phyloP scores from a whole-genome alignment of 2,329 filamentous ascomycete genomes.

The Fusarium coicis region DNA sequence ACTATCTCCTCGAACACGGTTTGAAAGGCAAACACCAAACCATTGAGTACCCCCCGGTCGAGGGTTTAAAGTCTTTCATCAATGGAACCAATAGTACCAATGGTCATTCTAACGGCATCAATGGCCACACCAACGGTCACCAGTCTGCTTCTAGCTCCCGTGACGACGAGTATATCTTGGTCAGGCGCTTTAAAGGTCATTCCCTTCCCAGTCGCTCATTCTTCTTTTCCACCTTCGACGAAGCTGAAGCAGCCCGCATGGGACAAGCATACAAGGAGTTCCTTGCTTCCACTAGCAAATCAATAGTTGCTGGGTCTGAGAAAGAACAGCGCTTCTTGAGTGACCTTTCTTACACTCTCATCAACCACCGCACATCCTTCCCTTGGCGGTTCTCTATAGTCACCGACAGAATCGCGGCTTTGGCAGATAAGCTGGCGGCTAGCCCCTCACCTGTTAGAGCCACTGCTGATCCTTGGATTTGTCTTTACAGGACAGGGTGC shows the following conservation, averaged over 20 bases:
- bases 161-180: not conserved
- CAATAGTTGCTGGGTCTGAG: not conserved
- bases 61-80: not conserved
- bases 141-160: not conserved
- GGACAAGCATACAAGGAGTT: not conserved
- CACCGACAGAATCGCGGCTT: not conserved
- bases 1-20: not conserved
- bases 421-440: not conserved
- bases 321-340: conserved; percentile 2
- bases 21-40: not conserved
- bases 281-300: not conserved
- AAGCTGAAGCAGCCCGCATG: conserved; percentile 1
- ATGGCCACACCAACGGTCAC: not conserved
- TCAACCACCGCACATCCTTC: conserved; percentile 3
- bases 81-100: not conserved
- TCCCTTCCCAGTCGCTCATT: not conserved
- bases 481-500: conserved; percentile 33
- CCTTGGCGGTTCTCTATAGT: not conserved
- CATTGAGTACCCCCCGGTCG: not conserved
- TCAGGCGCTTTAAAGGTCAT: not conserved
- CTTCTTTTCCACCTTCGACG: conserved; percentile 3
- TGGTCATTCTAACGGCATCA: not conserved
- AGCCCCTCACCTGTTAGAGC: not conserved
- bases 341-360: conserved; percentile 3
- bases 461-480: conserved; percentile 3